Evolutionary conservation across 805 yeast genomes (phyloP).

Genomic region (Teunomyces cretensis): DNA sequence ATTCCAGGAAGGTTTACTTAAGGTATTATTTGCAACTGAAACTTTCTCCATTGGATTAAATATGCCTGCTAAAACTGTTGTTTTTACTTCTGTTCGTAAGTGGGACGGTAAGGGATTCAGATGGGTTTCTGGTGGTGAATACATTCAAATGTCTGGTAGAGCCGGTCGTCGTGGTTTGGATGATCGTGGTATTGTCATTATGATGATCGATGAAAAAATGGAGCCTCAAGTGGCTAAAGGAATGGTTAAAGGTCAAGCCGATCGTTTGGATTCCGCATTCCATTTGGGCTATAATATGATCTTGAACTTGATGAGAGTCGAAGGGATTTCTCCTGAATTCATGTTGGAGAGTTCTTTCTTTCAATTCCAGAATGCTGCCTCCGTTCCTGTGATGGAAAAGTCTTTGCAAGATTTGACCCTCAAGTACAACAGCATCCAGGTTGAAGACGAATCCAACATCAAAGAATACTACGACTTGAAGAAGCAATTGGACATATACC

Average conservation of each 20-base stretch:
- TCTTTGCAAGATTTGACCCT: slow-evolving; percentile 55
- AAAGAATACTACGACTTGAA: slow-evolving; percentile 82
- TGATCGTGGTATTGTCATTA: slow-evolving; percentile 97
- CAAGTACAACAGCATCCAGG: slow-evolving; percentile 46
- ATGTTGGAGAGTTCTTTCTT: slow-evolving; percentile 93
- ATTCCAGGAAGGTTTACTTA: slow-evolving; percentile 94
- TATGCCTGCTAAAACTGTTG: slow-evolving; percentile 99
- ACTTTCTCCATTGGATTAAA: slow-evolving; percentile 97
- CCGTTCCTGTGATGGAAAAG: slow-evolving; percentile 82
- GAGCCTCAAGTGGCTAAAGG: slow-evolving; percentile 99
- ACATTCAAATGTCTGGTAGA: slow-evolving; percentile 99
- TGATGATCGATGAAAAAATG: slow-evolving; percentile 99
- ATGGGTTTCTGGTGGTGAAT: slow-evolving; percentile 99
- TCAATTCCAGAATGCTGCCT: slow-evolving; percentile 91
- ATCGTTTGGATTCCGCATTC: slow-evolving; percentile 94
- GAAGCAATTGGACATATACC: slow-evolving; percentile 67
- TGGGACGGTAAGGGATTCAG: slow-evolving; percentile 98
- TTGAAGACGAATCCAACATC: slow-evolving; percentile 65
- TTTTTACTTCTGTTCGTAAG: slow-evolving; percentile 93
- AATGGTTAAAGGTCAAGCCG: slow-evolving; percentile 99
- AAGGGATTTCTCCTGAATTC: slow-evolving; percentile 96
- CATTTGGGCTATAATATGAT: slow-evolving; percentile 98
- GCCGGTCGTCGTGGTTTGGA: slow-evolving; percentile 99
- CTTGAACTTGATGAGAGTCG: slow-evolving; percentile 91
- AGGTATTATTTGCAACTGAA: slow-evolving; percentile 95